Conservation (phyloP, 176 grass and related monocot species). For the Lolium perenne region DNA sequence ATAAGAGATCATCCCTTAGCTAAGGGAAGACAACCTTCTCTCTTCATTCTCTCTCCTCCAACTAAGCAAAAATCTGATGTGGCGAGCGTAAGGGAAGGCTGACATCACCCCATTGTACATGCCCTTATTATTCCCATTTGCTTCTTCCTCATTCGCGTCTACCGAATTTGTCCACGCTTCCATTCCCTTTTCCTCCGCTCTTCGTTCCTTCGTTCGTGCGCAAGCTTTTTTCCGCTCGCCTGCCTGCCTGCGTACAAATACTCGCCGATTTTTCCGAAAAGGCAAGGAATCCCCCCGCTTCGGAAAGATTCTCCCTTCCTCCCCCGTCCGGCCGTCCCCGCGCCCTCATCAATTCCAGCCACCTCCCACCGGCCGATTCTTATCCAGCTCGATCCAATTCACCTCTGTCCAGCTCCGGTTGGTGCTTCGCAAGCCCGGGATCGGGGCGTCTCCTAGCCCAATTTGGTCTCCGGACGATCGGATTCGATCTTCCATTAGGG, state of each 20-base stretch:
- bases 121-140: neutral
- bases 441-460: neutral
- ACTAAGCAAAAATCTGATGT: too few species aligned
- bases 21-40: too few species aligned
- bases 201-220: conserved; percentile 14
- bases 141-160: neutral
- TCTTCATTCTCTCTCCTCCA: too few species aligned
- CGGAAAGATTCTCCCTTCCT: neutral
- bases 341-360: neutral
- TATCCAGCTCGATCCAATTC: neutral
- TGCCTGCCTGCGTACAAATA: conserved; percentile 35
- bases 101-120: too few species aligned
- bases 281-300: conserved; percentile 17
- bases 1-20: too few species aligned
- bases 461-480: conserved; percentile 6
- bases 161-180: conserved; percentile 1
- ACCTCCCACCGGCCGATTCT: neutral
- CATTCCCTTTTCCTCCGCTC: neutral
- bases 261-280: neutral
- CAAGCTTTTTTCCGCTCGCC: neutral
- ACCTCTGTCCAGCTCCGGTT: neutral
- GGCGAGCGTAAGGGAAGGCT: too few species aligned
- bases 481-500: conserved; percentile 10
- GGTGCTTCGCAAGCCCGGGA: neutral
- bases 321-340: neutral